These are phyloP conservation scores for Ustilago cynodontis DNA, from an alignment of 1,284 basidiomycete species.

Conservation along the genomic window DNA sequence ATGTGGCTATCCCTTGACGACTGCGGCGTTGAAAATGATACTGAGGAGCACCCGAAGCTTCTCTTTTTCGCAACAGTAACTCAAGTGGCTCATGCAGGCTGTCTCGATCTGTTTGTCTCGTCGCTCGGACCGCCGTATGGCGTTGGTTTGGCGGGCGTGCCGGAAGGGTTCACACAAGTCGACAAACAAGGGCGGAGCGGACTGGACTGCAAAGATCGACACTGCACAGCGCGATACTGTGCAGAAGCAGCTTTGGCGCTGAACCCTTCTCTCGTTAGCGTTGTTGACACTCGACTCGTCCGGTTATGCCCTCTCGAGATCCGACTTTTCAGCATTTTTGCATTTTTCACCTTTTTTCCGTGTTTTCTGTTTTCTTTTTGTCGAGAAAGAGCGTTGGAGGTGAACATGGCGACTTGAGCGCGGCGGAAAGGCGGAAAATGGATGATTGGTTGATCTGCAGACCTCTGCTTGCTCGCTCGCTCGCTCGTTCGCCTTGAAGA, in stretches of 20 bases:
- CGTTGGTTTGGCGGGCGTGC: neutral
- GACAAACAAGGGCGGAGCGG: neutral
- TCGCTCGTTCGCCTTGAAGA: conserved; percentile 5
- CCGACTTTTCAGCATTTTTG: conserved; percentile 10
- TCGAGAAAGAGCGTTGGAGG: neutral
- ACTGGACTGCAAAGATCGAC: conserved; percentile 1
- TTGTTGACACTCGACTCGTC: conserved; percentile 12
- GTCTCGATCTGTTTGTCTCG: neutral
- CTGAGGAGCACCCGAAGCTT: too few species aligned
- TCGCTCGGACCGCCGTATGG: neutral
- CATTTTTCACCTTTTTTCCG: conserved; percentile 14
- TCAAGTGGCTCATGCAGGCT: neutral
- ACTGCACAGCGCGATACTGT: neutral
- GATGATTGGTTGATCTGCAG: conserved; percentile 8
- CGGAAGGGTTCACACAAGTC: neutral
- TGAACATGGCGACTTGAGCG: neutral
- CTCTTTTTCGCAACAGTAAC: neutral
- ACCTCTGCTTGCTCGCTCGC: neutral
- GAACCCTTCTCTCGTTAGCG: neutral
- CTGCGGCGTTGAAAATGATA: too few species aligned
- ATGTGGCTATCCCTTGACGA: too few species aligned
- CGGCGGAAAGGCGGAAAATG: neutral
- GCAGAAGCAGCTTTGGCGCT: too few species aligned
- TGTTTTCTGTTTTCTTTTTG: neutral
- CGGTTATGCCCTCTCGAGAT: conserved; percentile 9